Base-by-base conservation (phyloP, 2,329 filamentous ascomycete species). In the Ascocoryne sarcoides region DNA sequence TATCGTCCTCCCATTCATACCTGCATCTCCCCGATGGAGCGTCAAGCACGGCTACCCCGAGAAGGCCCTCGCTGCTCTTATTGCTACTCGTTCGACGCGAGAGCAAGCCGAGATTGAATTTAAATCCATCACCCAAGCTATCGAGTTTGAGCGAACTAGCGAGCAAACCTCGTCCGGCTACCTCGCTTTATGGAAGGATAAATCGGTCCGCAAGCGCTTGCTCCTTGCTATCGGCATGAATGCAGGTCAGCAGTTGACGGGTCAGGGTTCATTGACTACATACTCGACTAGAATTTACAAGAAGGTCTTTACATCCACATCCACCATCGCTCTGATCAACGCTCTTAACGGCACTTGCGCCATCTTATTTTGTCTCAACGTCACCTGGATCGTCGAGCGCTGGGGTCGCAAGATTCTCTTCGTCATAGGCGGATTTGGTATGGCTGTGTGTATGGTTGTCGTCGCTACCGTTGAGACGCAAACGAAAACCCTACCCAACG, bases 251-350 rank as follows among this genome's bases (percentile, higher is more conserved):
- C 81, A 85, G 60, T 69, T 85, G 36, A 80, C 79, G 10, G 81
- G 81, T 18, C 81, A 85, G 60, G 82, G 81, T 47, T 80, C 79
- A 1, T 68, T 85, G 49, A 85, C 84, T 68, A 72, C 73, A 3
- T 85, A 85, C 67, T 80, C 74, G 15, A 82, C 79, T n/a, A 73
- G 75, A 51, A 81, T 85, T 54, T 85, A 85, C 66, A 75, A 82
- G 63, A 79, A 81, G 57, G 73, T 84, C 17, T 85, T 80, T 66
- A 68, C 64, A 17, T 68, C 62, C 39, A 63, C 61, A 40, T 64
- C 71, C 36, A 76, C 70, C 16, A 83, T 84, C 57, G 77, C 78
- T 47, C 67, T 85, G 21, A 85, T 85, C 67, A 85, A 85, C 58
- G 81, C 81, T 3, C 66, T 85, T 39, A 85, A 84, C 57, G 80